Evolutionary conservation across 345 rosid genomes (phyloP), one percentile per base, ranked within the genome.

Genomic region (Bruguiera gymnorhiza): DNA sequence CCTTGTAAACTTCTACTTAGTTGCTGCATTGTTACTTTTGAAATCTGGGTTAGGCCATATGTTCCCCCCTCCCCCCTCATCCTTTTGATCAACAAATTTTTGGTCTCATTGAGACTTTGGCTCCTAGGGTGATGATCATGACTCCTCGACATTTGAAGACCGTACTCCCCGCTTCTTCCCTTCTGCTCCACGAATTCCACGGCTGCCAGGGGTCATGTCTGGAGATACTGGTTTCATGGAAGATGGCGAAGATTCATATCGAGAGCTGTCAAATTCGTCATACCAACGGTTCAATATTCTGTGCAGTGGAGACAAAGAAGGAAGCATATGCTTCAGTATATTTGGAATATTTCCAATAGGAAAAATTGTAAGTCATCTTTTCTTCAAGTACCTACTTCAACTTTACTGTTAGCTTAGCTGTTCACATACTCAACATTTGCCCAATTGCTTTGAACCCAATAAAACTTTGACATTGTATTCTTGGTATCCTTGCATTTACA

Each of bases 301-400:
- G 27, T 91, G 97, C 73, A 89, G 97, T 72, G 91, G 90, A 66
- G 93, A 91, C 78, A 88, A 71, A 68, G 90, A 91, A 75, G 98
- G 98, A 78, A 83, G 78, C 82, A 80, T 91, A 63, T 87, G 89
- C 85, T 91, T 91, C 67, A 88, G 84, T 73, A 88, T 94, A 72
- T 94, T 94, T 77, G 98, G 98, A 75, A 89, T 91, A 83, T 91
- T 89, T 84, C 93, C 89, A 37, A 86, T 94, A 5, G 97, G 95
- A 55, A 88, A 88, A 83, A 79, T 89, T 78, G 98, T 94, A 85
- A 91, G 96, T 83, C 30, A 30, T 29, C 24, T 15, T 6, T 46
- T 43, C 53, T 26, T 3, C 26, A 6, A 23, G 26, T 46, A 16
- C 26, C 46, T 13, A n/a, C 46, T 46, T 63, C 21, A 43, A 39